Evolutionary conservation across 1,284 basidiomycete genomes (phyloP).

Genomic region (Tranzscheliella williamsii): DNA sequence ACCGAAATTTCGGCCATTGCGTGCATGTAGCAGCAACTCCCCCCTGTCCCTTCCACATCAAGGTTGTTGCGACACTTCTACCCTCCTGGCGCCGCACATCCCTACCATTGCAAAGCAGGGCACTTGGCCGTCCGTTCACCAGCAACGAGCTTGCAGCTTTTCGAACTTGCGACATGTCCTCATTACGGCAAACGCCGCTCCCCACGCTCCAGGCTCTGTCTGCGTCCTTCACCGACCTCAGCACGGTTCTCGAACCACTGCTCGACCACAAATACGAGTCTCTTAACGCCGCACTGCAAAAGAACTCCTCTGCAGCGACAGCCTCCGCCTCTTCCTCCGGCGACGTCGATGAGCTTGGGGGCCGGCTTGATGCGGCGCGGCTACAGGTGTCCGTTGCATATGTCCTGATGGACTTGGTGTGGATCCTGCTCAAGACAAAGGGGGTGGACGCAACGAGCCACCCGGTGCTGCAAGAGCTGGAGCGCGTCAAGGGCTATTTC

Average conservation of each 20-base stretch:
- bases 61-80: too few relatives aligned
- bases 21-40: too few relatives aligned
- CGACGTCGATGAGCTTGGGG: constrained; percentile 23
- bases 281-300: constrained; percentile 19
- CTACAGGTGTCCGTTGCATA: constrained; percentile 44
- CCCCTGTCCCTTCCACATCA: too few relatives aligned
- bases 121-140: too few relatives aligned
- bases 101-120: too few relatives aligned
- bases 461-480: constrained; percentile 42
- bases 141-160: too few relatives aligned
- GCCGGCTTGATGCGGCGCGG: constrained; percentile 42
- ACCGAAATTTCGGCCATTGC: too few relatives aligned
- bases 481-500: constrained; percentile 50
- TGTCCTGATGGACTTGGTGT: constrained; percentile 46
- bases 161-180: constrained; percentile 24
- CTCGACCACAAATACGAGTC: constrained; percentile 17
- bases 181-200: constrained; percentile 24
- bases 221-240: constrained; percentile 17
- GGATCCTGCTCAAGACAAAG: constrained; percentile 48
- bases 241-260: constrained; percentile 12
- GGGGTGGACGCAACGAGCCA: constrained; percentile 41
- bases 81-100: too few relatives aligned
- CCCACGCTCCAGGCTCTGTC: constrained; percentile 21
- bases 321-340: not conserved
- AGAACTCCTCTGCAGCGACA: constrained; percentile 4